Conservation (phyloP, 2,329 filamentous ascomycete genomes). For the Ploettnerulaceae sp. region DNA sequence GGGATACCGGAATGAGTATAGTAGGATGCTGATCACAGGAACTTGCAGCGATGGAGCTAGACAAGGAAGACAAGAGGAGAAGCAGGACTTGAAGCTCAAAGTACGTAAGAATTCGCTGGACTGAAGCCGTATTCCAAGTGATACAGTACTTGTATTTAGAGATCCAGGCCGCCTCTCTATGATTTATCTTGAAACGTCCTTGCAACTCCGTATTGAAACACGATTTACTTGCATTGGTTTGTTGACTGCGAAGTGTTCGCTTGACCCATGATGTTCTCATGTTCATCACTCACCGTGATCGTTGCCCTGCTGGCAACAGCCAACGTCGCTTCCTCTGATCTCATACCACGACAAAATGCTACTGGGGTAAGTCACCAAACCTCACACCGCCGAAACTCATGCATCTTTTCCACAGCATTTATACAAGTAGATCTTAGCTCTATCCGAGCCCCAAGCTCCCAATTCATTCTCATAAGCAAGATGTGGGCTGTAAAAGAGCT, state of each 20-base stretch:
- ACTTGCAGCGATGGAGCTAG: not conserved
- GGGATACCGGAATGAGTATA: not conserved
- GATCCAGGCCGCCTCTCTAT: not conserved
- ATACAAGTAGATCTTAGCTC: not conserved
- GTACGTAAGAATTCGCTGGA: too few relatives aligned
- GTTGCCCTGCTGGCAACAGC: constrained; percentile 7
- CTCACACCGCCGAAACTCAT: not conserved
- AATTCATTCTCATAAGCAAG: not conserved
- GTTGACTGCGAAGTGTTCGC: not conserved
- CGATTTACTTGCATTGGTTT: not conserved
- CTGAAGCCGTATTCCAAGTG: too few relatives aligned
- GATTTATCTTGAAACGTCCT: not conserved
- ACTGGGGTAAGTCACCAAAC: not conserved
- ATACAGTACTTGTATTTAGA: not conserved
- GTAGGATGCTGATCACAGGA: not conserved
- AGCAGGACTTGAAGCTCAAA: too few relatives aligned
- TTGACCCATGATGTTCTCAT: constrained; percentile 7
- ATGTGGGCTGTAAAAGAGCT: constrained; percentile 10
- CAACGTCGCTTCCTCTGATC: constrained; percentile 4
- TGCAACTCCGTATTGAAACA: not conserved
- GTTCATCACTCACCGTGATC: too few relatives aligned
- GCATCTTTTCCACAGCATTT: not conserved
- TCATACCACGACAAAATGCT: constrained; percentile 5
- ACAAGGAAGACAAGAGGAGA: too few relatives aligned
- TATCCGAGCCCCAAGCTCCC: too few relatives aligned